Percentiles rank a stretch among this genome's conserved stretches.
These are phyloP conservation scores for Plantago rigida DNA, from an alignment of 305 asterid genomes.

Conservation along the genomic window DNA sequence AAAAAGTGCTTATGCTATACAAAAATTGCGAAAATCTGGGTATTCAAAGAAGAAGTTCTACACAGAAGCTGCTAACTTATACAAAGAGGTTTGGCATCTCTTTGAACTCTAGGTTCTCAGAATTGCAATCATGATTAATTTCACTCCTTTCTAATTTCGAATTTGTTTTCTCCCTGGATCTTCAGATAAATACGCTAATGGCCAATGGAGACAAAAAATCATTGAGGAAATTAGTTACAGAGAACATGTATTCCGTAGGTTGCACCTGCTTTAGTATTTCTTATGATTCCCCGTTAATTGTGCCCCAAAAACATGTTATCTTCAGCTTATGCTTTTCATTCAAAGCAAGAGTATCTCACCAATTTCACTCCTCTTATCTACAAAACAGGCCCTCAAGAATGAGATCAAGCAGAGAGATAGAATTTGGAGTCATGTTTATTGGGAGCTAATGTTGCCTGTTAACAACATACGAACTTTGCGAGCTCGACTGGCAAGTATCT, in stretches of 20 bases:
- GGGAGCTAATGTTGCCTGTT: conserved; percentile 82
- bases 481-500: conserved; percentile 86
- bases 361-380: conserved; percentile 28
- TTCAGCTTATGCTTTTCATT: conserved; percentile 16
- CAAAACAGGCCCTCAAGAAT: conserved; percentile 76
- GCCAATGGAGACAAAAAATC: conserved; percentile 79
- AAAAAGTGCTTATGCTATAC: conserved; percentile 75
- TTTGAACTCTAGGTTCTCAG: conserved; percentile 12
- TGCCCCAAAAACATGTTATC: conserved; percentile 7
- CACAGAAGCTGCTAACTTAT: conserved; percentile 56
- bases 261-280: conserved; percentile 20
- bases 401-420: conserved; percentile 85
- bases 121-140: conserved; percentile 15
- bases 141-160: conserved; percentile 24
- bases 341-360: conserved; percentile 12
- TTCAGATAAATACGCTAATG: conserved; percentile 70
- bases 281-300: conserved; percentile 14
- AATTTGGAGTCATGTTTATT: conserved; percentile 63
- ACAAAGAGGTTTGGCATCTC: conserved; percentile 62
- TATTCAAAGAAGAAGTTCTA: conserved; percentile 75
- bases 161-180: conserved; percentile 20
- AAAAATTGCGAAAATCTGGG: conserved; percentile 71
- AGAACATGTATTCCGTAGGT: conserved; percentile 90
- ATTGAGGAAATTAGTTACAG: conserved; percentile 75
- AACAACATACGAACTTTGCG: conserved; percentile 64